Conservation (phyloP, 106 monocot genomes). For the Dioscorea zingiberensis region DNA sequence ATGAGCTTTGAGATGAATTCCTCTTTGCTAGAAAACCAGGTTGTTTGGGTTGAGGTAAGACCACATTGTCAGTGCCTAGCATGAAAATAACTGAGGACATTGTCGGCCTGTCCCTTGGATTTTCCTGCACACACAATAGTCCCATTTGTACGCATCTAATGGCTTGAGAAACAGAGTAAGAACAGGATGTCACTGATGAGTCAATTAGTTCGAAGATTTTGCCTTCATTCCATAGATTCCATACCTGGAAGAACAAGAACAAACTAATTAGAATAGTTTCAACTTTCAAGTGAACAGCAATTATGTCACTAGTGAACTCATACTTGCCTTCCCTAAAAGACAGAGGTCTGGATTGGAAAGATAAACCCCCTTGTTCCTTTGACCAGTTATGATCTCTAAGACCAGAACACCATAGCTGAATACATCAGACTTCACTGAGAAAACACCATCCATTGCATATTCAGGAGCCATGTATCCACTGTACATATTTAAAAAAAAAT, state of each 20-base stretch:
- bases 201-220: slow-evolving; percentile 17
- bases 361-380: slow-evolving; percentile 18
- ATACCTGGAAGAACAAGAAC: slow-evolving; percentile 4
- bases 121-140: too few species aligned
- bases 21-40: slow-evolving; percentile 7
- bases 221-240: slow-evolving; percentile 30
- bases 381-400: slow-evolving; percentile 33
- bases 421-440: slow-evolving; percentile 41
- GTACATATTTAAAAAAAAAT: not conserved
- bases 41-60: slow-evolving; percentile 4
- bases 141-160: slow-evolving; percentile 17
- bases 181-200: not conserved
- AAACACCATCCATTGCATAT: slow-evolving; percentile 33
- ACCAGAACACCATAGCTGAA: slow-evolving; percentile 37
- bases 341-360: not conserved
- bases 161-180: not conserved
- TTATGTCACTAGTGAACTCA: too few species aligned
- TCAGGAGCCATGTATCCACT: slow-evolving; percentile 49
- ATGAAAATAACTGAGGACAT: too few species aligned
- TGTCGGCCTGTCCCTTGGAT: too few species aligned
- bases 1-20: not conserved
- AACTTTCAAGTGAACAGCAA: too few species aligned
- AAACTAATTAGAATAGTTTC: too few species aligned
- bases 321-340: slow-evolving; percentile 23
- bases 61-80: not conserved